These are phyloP conservation scores for Fusarium chuoi DNA, from an alignment of 2,329 filamentous ascomycete species.

Conservation along the genomic window DNA sequence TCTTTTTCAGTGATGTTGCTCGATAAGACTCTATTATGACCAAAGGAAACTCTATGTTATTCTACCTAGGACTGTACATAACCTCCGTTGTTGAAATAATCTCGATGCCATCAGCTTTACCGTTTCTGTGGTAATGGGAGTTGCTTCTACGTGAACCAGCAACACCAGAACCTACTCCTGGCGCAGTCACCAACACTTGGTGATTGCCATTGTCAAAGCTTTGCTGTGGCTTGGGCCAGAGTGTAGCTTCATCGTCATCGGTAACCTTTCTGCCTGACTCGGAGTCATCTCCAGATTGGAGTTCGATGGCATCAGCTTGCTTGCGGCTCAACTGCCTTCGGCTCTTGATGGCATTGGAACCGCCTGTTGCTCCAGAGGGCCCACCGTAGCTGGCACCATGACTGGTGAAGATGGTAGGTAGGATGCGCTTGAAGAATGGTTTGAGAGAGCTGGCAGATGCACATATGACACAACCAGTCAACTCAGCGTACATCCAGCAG, in stretches of 20 bases:
- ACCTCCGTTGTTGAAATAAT: slow-evolving; percentile 31
- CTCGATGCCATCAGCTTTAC: slow-evolving; percentile 12
- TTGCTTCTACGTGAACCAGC: not conserved
- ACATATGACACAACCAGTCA: slow-evolving; percentile 40
- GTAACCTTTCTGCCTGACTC: slow-evolving; percentile 25
- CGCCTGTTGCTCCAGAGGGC: slow-evolving; percentile 5
- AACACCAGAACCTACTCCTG: not conserved
- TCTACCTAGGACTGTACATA: slow-evolving; percentile 24
- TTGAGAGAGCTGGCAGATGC: slow-evolving; percentile 39
- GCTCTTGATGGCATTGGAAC: slow-evolving; percentile 14
- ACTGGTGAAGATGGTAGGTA: slow-evolving; percentile 27
- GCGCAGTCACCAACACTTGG: slow-evolving; percentile 16
- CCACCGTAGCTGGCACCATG: slow-evolving; percentile 7
- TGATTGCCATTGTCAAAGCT: slow-evolving; percentile 7
- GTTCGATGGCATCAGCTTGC: slow-evolving; percentile 35
- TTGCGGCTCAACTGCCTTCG: slow-evolving; percentile 33
- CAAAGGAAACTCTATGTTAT: not conserved
- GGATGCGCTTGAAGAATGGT: slow-evolving; percentile 30
- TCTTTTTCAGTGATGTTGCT: not conserved
- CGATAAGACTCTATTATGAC: not conserved
- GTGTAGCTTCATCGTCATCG: slow-evolving; percentile 33
- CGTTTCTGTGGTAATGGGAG: not conserved
- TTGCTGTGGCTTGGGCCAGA: slow-evolving; percentile 23
- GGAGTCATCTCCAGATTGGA: slow-evolving; percentile 34
- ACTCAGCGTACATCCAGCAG: slow-evolving; percentile 42